Percentiles rank a stretch among this genome's conserved stretches.
phyloP scores from a whole-genome alignment of 208 protist species.

The Borovskyia barvae region DNA sequence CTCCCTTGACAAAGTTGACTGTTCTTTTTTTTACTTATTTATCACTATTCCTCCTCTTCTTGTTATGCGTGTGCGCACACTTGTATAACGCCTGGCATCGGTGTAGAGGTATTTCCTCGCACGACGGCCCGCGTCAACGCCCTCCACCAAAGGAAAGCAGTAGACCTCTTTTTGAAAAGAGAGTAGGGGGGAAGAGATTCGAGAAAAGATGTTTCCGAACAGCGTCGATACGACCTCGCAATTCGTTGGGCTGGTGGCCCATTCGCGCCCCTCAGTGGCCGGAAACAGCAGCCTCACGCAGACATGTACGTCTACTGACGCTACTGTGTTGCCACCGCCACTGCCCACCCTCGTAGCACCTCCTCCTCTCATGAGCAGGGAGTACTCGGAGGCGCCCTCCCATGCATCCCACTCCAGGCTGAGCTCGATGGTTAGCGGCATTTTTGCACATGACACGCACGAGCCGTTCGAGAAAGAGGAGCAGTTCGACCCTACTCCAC shows the following conservation, averaged over 20 bases:
- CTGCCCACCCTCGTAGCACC: not conserved
- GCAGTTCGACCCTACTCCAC: constrained; percentile 10
- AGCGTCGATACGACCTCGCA: no score
- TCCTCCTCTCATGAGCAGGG: no score
- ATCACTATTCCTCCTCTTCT: constrained; percentile 3
- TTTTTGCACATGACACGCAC: constrained; percentile 9
- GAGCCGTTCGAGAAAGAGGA: constrained; percentile 4
- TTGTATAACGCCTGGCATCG: not conserved
- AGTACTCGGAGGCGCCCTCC: no score
- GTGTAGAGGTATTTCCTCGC: not conserved
- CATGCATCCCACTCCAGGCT: no score
- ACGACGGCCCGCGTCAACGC: no score
- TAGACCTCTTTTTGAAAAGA: no score
- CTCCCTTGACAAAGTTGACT: not conserved
- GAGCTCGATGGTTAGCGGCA: no score
- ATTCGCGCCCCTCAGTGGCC: constrained; percentile 4
- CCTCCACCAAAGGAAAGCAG: no score
- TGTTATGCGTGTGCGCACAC: constrained; percentile 2
- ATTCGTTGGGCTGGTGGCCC: constrained; percentile 14
- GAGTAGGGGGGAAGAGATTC: not conserved
- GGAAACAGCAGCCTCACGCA: no score
- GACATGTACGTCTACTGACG: no score
- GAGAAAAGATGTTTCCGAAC: not conserved
- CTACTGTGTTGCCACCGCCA: no score
- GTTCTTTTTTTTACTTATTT: not conserved